Base-by-base conservation (phyloP, 768 basidiomycete species). In the Russula vinacea region DNA sequence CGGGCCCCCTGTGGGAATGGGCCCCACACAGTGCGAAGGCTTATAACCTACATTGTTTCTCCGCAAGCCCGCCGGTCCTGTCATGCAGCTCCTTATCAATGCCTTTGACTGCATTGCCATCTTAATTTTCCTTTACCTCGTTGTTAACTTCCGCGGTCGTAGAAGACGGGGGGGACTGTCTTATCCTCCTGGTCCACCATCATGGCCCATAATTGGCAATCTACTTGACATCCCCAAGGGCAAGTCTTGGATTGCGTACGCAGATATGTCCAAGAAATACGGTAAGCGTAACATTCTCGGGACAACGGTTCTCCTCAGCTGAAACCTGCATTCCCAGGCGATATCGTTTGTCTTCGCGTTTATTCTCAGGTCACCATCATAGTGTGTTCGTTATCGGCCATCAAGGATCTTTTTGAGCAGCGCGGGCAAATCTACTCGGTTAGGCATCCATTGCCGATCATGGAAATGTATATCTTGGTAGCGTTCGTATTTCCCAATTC, bases 351-450 rank as follows among this genome's bases (percentile, higher is more conserved):
- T 29, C 60, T 62, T 55, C 54, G n/a, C 6, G 24, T 49, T n/a
- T 49, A 49, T n/a, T 54, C 44, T 1, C 19, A 55, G 22, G 60
- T 49, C 2, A 13, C 49, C 14, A 7, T 62, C 5, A 26, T 56
- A 5, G 33, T 61, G 35, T 40, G 13, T 5, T 62, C 61, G 8
- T 7, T 40, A 14, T 39, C 54, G 0, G 54, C 54, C 13, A 14
- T 62, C 13, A 62, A 62, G 9, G 54, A 62, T 35, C 26, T 62
- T 1, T 24, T 62, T 1, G 61, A 62, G n/a, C 49, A 32, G 13
- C 61, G 54, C 2, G 61, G 61, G 14, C 45, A 62, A 13, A 80
- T 8, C 24, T 66, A 58, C 44, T 24, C 65, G 10, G 44, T 55
- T 19, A 56, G 56, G 33, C 24, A 50, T 11, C 0, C 2, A 2